Base-by-base conservation (phyloP, 345 rosid genomes). In the Arabis hirsuta region DNA sequence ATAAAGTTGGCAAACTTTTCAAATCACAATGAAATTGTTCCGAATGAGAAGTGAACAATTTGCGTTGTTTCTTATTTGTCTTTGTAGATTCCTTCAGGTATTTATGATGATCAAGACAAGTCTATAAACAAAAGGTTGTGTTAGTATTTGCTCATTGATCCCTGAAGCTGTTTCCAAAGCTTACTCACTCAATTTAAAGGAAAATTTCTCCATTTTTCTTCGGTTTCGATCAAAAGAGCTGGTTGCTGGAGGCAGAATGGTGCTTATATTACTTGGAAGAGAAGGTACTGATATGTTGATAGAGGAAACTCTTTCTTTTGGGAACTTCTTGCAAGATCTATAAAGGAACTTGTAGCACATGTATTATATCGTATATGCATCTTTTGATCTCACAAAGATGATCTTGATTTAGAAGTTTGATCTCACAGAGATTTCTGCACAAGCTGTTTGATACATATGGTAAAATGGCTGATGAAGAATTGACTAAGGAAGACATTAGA, bases 261-360 rank as follows among this genome's bases (percentile, higher is more conserved):
- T 90, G 52, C 74, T 90, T 39, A 89, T 89, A 31, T 39, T 83
- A 44, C 68, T 86, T 2, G 98, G 98, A 58, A 85, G 98, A 76
- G 73, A 77, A 56, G 89, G 88, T 41, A 75, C 54, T 2, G 71
- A 81, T 65, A 85, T 77, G 81, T 86, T 8, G 98, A 94, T 44
- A 79, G 97, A 72, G 98, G 97, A 82, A 90, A 90, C 81, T 87
- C 92, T 36, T 85, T 85, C 83, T 81, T 82, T 12, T 90, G 97
- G 98, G 84, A 87, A 56, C 82, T 90, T 62, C 86, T 94, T 27
- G 61, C 89, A 7, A 79, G 82, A 78, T 83, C 92, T 32, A 69
- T 94, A 3, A 72, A 85, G 44, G 44, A 72, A 61, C 74, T 88
- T 32, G 93, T 81, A 39, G 74, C 84, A 31, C 78, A 82, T 86